Conservation (phyloP, 2,329 filamentous ascomycete genomes). For the Ophiostoma sp. region DNA sequence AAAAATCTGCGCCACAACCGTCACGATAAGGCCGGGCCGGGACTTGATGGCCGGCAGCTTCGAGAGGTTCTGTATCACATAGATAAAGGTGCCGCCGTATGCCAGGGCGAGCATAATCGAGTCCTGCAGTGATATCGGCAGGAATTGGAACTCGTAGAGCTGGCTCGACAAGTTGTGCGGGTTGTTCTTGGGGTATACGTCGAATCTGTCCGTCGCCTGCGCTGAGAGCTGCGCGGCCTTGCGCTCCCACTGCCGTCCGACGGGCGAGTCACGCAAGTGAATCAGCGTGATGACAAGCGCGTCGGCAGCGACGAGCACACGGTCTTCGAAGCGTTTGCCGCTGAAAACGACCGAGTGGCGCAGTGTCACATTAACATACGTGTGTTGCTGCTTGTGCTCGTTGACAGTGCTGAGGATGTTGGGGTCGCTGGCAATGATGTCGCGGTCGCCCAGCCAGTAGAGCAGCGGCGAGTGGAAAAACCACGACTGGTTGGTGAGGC, state of each 20-base stretch:
- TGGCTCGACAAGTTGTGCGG: slow-evolving; percentile 52
- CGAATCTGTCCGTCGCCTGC: slow-evolving; percentile 51
- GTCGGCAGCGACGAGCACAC: slow-evolving; percentile 64
- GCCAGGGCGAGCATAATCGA: slow-evolving; percentile 58
- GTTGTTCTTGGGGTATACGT: slow-evolving; percentile 55
- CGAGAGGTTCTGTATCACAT: slow-evolving; percentile 62
- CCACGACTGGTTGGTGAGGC: slow-evolving; percentile 60
- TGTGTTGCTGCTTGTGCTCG: slow-evolving; percentile 53
- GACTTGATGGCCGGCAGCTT: slow-evolving; percentile 72
- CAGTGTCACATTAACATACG: slow-evolving; percentile 66
- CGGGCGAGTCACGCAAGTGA: slow-evolving; percentile 59
- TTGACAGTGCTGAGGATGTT: slow-evolving; percentile 68
- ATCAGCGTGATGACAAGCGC: slow-evolving; percentile 73
- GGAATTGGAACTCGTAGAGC: slow-evolving; percentile 74
- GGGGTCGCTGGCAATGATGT: slow-evolving; percentile 52
- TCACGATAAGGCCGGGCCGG: slow-evolving; percentile 64
- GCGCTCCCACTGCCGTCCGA: slow-evolving; percentile 61
- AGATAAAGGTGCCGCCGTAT: slow-evolving; percentile 58
- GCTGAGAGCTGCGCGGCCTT: slow-evolving; percentile 51
- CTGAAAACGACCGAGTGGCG: slow-evolving; percentile 76
- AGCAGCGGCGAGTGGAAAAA: slow-evolving; percentile 78
- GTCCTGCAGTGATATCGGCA: slow-evolving; percentile 64
- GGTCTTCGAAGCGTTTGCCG: slow-evolving; percentile 68
- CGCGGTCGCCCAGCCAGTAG: slow-evolving; percentile 68
- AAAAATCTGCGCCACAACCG: slow-evolving; percentile 63